Conservation (phyloP, 768 basidiomycete genomes). For the Tulasnella sp. region DNA sequence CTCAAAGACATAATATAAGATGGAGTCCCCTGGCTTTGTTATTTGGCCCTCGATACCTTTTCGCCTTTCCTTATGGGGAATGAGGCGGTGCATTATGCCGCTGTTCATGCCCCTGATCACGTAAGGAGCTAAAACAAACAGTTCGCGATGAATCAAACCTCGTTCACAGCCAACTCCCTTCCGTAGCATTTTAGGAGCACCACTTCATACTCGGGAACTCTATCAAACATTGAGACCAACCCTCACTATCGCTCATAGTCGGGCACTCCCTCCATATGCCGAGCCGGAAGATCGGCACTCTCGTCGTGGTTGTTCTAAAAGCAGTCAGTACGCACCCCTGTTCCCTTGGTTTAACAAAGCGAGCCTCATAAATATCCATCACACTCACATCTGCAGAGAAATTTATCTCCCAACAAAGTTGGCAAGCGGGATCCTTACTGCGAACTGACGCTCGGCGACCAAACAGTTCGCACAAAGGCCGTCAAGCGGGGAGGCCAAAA, state of each 20-base stretch:
- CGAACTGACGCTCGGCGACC: conserved; percentile 71
- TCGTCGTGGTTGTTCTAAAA: conserved; percentile 91
- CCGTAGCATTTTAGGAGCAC: not conserved
- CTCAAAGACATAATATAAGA: no score
- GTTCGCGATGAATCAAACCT: not conserved
- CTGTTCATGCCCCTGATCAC: not conserved
- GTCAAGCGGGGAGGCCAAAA: conserved; percentile 97
- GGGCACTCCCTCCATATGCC: conserved; percentile 5
- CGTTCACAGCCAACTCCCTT: not conserved
- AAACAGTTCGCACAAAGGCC: conserved; percentile 85
- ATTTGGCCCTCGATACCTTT: no score
- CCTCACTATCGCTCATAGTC: not conserved
- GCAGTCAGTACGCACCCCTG: conserved; percentile 63
- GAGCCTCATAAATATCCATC: not conserved
- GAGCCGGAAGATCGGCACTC: conserved; percentile 72
- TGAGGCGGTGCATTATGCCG: not conserved
- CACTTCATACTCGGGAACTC: no score
- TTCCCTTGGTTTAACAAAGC: conserved; percentile 11
- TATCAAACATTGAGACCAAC: not conserved
- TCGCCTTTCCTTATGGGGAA: no score
- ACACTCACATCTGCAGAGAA: conserved; percentile 56
- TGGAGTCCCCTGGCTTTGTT: no score
- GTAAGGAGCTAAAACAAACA: not conserved
- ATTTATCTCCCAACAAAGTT: conserved; percentile 86
- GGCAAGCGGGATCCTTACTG: conserved; percentile 99